Evolutionary conservation across 208 protist species (phyloP).

Genomic region (Leishmania tarentolae): DNA sequence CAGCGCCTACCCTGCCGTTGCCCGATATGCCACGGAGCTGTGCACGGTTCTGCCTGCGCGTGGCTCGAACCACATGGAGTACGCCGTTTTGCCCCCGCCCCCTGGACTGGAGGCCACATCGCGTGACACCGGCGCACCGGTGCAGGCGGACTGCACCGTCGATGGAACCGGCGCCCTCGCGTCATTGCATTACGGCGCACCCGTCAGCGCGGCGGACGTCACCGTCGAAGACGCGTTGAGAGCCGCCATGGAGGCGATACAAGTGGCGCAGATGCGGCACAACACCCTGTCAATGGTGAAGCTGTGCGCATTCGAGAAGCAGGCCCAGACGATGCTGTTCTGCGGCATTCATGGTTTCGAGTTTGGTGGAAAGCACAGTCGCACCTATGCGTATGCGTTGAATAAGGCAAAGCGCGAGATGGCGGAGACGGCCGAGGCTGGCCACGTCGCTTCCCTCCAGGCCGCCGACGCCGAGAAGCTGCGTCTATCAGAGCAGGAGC

Average conservation of each 20-base stretch:
- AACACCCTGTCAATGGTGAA: constrained; percentile 68
- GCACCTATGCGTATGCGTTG: constrained; percentile 83
- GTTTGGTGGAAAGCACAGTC: constrained; percentile 86
- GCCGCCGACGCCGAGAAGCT: constrained; percentile 46
- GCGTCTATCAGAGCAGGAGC: constrained; percentile 52
- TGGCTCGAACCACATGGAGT: constrained; percentile 35
- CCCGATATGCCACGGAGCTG: constrained; percentile 75
- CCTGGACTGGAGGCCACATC: constrained; percentile 6
- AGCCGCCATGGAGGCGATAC: constrained; percentile 55
- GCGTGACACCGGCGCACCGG: neutral
- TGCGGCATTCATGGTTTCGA: constrained; percentile 63
- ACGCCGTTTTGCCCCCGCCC: constrained; percentile 20
- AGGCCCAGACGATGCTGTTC: constrained; percentile 71
- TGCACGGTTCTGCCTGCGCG: constrained; percentile 56
- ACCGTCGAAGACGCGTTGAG: constrained; percentile 59
- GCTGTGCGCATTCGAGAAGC: constrained; percentile 58
- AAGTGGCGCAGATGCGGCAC: constrained; percentile 71
- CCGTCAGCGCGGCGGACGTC: constrained; percentile 37
- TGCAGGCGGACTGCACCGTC: constrained; percentile 61
- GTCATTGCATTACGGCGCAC: constrained; percentile 35
- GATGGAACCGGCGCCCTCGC: constrained; percentile 75
- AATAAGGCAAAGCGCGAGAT: constrained; percentile 79
- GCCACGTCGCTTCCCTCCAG: constrained; percentile 37
- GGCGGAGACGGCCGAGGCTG: constrained; percentile 35
- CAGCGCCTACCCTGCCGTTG: constrained; percentile 46